Base-by-base conservation (phyloP, 2,329 filamentous ascomycete species). In the Xylariaceae sp. region DNA sequence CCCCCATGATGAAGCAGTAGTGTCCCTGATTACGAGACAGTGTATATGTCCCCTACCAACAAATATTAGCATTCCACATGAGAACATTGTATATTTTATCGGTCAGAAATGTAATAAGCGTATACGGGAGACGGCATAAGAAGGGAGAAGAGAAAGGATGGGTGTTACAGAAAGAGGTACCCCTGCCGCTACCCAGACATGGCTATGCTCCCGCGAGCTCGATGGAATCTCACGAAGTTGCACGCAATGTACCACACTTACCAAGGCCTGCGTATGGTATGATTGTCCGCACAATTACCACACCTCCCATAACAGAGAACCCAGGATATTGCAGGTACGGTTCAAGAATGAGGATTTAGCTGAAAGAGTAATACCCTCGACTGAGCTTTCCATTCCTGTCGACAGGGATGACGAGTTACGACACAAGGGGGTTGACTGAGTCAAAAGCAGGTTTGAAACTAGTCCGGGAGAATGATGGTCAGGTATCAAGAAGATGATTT, bases 1-100 rank as follows among this genome's bases (percentile, higher is more conserved):
- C 40, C 19, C 29, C 55, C 56, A 58, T 58, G 43, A 10, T 45
- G 40, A 16, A 37, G 32, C 14, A 37, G 32, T 10, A 37, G 9
- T 37, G 32, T 10, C 32, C 14, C 32, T 16, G 12, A 43, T 7
- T 19, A 44, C 45, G 32, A 46, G 26, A n/a, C 12, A 19, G 10
- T 18, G 7, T n/a, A 2, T 10, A 21, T 47, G 7, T 32, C 14
- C 20, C 21, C 4, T 16, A 6, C n/a, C 14, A 20, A 20, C 3
- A 32, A 50, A 19, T 9, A 32, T 14, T 18, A 37, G 32, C 14
- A 16, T 12, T 10, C 3, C 14, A 10, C 32, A 14, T 3, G 32
- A 7, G 6, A 14, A 37, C 14, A 16, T 37, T 37, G 3, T 37
- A 37, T 14, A 37, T 4, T 9, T 4, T 4, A 26, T 9, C 9